Base-by-base conservation (phyloP, 2,329 filamentous ascomycete species). In the Penicillium sp. region DNA sequence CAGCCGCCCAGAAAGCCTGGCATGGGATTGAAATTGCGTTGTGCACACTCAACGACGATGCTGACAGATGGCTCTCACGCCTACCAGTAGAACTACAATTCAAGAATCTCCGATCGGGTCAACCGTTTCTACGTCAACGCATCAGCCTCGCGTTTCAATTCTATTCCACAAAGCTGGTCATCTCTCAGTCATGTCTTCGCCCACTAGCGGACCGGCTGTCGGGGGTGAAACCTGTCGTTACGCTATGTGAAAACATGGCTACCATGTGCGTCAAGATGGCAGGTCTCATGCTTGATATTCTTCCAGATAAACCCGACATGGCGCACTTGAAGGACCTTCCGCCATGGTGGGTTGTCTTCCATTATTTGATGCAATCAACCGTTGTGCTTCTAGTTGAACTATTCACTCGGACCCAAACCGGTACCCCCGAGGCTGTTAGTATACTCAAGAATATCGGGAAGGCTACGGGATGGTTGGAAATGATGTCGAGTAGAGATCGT, bases 111-210 rank as follows among this genome's bases (percentile, higher is more conserved):
- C 66, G 70, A 43, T 62, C 63, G 37, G 55, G 60, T 6, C 61
- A 61, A 1, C 61, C 56, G 3, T 74, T 70, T 39, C 63, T 70
- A 24, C 68, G 72, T 39, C 68, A 72, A 44, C 69, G 75, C 29
- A 56, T 71, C 24, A 64, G 65, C 53, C 66, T 79, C 13, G 76
- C 70, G 4, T 75, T 79, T 57, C 67, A 67, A 48, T 79, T 74
- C 62, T 77, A 77, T 54, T 75, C 75, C 52, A 70, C 72, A n/a
- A 76, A 74, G 49, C 69, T 77, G 43, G 67, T 77, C 9, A 73
- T 78, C 24, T 68, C 75, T 39, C 75, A 78, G 48, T 77, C 77
- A 33, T 79, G 74, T 55, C 71, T 79, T 11, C 76, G 72, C 51
- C 72, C 70, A 13, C 59, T 73, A n/a, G 68, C 33, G 66, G 70